Evolutionary conservation across 2,329 filamentous ascomycete genomes (phyloP), one percentile per base, ranked within the genome.

Genomic region (Alternaria dauci): DNA sequence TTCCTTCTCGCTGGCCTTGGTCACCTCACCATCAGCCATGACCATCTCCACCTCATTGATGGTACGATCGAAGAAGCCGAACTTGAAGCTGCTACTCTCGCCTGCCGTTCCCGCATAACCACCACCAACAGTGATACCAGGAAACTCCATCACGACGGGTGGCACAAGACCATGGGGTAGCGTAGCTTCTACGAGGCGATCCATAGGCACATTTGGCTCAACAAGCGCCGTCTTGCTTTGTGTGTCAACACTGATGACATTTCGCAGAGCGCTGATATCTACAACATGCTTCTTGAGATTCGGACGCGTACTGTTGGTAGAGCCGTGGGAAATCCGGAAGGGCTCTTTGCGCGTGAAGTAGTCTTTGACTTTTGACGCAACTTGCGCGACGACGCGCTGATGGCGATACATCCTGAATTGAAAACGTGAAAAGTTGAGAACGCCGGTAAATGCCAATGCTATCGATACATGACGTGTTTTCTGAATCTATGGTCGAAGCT

Each of bases 261-360:
- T 83, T 65, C 82, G 84, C 9, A 94, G 84, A 4, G 74, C 71
- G 76, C 88, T 89, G 38, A 89, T 92, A 75, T 92, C 89, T 56
- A 94, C 82, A 9, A 87, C 82, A 43, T 61, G 73, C 36, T 74
- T 73, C 51, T 78, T 75, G 8, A 76, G 67, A 8, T 76, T 75
- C 34, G 84, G 84, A 8, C 91, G 88, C 38, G 91, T 93, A 77
- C 88, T 91, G 79, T 92, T 93, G 26, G 91, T 93, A 0, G 89
- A 88, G 62, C 91, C 91, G 78, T 93, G 91, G 69, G 88, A 91
- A 72, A 93, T 89, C n/a, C 90, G 85, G 77, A 91, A 93, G 2
- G 89, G 86, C 71, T 85, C 79, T 55, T 83, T 79, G 44, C 81
- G 81, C 12, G 80, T 76, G 71, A 87, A 81, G 73, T 86, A 87